Evolutionary conservation across 805 yeast species (phyloP).

Genomic region (Spathaspora arborariae): DNA sequence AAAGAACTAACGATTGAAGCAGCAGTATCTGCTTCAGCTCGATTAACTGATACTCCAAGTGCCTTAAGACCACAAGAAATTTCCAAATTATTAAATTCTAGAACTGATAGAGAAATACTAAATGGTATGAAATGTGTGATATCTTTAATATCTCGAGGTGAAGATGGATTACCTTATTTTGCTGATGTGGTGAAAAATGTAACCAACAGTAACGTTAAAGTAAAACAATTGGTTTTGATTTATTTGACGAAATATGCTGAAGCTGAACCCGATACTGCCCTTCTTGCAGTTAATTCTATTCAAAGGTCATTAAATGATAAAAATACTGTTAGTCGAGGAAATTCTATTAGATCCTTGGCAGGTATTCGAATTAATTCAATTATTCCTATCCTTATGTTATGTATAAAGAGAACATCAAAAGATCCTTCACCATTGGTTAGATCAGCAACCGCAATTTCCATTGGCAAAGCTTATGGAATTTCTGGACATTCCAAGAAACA

Average conservation of each 20-base stretch:
- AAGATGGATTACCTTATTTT: constrained; percentile 47
- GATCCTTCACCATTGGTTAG: constrained; percentile 81
- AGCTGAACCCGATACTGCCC: constrained; percentile 81
- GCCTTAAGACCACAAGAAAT: constrained; percentile 65
- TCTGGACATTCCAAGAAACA: constrained; percentile 45
- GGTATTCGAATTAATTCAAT: constrained; percentile 82
- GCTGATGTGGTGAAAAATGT: constrained; percentile 89
- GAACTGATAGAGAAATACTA: constrained; percentile 51
- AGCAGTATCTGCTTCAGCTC: constrained; percentile 71
- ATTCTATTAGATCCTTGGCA: constrained; percentile 74
- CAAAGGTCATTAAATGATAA: constrained; percentile 78
- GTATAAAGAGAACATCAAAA: constrained; percentile 60
- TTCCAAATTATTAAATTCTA: constrained; percentile 59
- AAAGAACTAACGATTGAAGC: constrained; percentile 77
- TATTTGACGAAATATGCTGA: constrained; percentile 77
- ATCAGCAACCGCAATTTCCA: constrained; percentile 71
- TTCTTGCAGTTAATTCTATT: constrained; percentile 84
- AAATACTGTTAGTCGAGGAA: constrained; percentile 61
- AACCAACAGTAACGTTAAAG: constrained; percentile 58
- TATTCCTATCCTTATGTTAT: constrained; percentile 70
- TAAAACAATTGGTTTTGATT: constrained; percentile 72
- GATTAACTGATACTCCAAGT: constrained; percentile 59
- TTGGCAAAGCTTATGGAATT: constrained; percentile 50
- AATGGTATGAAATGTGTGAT: constrained; percentile 41
- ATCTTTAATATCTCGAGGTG: constrained; percentile 37